phyloP scores from a whole-genome alignment of 2,329 filamentous ascomycete species.

The Beauveria sp. region DNA sequence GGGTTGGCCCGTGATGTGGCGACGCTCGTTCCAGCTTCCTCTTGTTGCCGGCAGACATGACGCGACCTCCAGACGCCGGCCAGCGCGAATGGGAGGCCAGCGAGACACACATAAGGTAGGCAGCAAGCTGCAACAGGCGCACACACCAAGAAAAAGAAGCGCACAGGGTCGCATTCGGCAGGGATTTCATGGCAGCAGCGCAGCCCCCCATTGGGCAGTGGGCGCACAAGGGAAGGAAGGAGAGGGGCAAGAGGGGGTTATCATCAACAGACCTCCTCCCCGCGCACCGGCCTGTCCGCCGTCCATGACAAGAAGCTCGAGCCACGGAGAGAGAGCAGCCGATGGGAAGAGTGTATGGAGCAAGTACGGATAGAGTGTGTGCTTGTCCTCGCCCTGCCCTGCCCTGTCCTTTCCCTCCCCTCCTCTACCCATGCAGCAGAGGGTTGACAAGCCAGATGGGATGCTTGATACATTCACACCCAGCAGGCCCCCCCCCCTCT shows the following conservation, averaged over 20 bases:
- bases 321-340: background rate
- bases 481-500: background rate
- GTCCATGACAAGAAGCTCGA: background rate
- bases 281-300: constrained; percentile 7
- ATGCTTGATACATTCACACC: background rate
- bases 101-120: background rate
- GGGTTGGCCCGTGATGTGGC: constrained; percentile 4
- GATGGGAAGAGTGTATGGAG: background rate
- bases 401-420: no score
- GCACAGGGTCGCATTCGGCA: constrained; percentile 1
- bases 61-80: background rate
- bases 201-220: background rate
- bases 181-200: background rate
- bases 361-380: background rate
- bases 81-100: constrained; percentile 3
- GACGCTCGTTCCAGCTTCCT: background rate
- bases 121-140: background rate
- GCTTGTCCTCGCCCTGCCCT: background rate
- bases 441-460: background rate
- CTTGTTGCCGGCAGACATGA: background rate
- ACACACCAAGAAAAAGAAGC: background rate
- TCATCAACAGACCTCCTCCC: background rate
- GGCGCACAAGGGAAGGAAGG: background rate
- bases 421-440: no score
- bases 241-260: background rate